Percentiles rank a stretch among this genome's conserved stretches.
Conservation (phyloP, 2,329 filamentous ascomycete genomes). For the Hyphodiscus sp. region DNA sequence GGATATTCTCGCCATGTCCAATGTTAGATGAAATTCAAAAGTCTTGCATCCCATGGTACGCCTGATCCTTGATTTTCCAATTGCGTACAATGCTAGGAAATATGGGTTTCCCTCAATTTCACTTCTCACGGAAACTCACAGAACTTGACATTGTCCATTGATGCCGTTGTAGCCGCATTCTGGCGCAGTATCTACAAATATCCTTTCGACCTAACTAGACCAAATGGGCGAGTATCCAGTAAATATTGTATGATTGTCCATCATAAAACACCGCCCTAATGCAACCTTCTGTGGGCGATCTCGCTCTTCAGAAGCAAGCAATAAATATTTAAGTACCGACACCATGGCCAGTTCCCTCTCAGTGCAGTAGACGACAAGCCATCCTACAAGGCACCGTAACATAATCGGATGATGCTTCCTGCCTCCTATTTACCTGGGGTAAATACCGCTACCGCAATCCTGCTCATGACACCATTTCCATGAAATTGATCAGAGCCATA, state of each 20-base stretch:
- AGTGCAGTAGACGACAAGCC: neutral
- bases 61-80: too few species aligned
- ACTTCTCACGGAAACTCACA: neutral
- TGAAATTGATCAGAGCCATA: neutral
- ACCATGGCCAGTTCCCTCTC: neutral
- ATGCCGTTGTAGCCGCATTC: neutral
- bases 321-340: neutral
- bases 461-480: neutral
- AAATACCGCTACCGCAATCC: neutral
- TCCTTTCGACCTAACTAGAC: slow-evolving; percentile 1
- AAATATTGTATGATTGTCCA: slow-evolving; percentile 4
- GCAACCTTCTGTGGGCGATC: slow-evolving; percentile 1
- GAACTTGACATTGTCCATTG: neutral
- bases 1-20: slow-evolving; percentile 1
- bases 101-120: neutral
- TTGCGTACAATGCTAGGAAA: neutral
- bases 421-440: neutral
- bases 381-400: neutral
- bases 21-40: neutral
- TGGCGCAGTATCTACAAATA: neutral
- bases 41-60: too few species aligned
- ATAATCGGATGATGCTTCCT: neutral
- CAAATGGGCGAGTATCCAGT: slow-evolving; percentile 12
- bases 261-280: slow-evolving; percentile 9
- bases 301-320: neutral